phyloP scores from a whole-genome alignment of 495 filamentous ascomycete genomes.

The Podospora appendiculata region DNA sequence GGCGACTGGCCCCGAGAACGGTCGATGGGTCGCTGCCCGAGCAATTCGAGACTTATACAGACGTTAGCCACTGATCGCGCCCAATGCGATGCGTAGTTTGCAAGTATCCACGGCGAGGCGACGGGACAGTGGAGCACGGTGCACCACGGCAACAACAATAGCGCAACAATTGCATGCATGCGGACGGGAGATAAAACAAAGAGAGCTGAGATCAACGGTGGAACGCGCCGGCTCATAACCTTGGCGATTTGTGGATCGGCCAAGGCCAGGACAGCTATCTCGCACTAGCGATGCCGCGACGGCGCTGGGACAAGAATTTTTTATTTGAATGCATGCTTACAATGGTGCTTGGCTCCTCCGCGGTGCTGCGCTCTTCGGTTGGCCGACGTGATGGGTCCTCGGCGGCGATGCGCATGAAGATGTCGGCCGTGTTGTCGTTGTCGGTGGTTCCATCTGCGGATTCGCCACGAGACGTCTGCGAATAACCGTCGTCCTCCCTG shows the following conservation, averaged over 20 bases:
- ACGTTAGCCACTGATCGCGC: neutral
- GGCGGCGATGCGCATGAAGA: slow-evolving; percentile 46
- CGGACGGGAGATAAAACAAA: neutral
- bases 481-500: slow-evolving; percentile 27
- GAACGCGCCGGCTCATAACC: neutral
- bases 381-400: slow-evolving; percentile 36
- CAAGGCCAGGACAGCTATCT: neutral
- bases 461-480: slow-evolving; percentile 32
- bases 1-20: slow-evolving; percentile 31
- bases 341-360: slow-evolving; percentile 27
- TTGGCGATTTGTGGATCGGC: neutral
- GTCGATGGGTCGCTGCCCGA: slow-evolving; percentile 31
- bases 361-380: slow-evolving; percentile 16
- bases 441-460: slow-evolving; percentile 31
- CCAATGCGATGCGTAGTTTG: neutral
- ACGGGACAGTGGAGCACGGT: neutral
- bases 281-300: neutral
- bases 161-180: neutral
- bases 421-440: slow-evolving; percentile 41
- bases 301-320: neutral
- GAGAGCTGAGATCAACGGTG: neutral
- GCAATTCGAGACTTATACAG: slow-evolving; percentile 33
- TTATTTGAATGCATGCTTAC: slow-evolving; percentile 24
- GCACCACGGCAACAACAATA: neutral
- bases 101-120: neutral